A percentile compares a stretch with the other conserved stretches of the same genome.
Conservation (phyloP, 768 basidiomycete genomes). For the Boletus rufocinnamomeus region DNA sequence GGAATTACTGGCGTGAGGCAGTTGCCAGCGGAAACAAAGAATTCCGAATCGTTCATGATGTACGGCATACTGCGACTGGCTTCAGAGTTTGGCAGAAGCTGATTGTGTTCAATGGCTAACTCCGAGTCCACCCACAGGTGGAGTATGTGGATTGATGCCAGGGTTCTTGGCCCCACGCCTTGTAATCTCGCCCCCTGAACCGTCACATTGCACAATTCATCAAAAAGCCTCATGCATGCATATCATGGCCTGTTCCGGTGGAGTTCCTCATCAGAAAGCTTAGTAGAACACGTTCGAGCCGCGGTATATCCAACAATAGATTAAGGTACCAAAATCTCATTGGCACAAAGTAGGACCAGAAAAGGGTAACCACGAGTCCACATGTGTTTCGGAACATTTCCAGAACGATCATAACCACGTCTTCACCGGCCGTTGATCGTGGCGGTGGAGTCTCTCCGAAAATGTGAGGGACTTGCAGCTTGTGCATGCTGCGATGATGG, state of each 20-base stretch:
- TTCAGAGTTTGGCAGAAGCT: constrained; percentile 6
- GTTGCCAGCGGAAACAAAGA: background rate
- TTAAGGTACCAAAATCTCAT: constrained; percentile 18
- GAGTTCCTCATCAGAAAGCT: constrained; percentile 14
- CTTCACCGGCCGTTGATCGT: constrained; percentile 65
- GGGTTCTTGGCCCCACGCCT: constrained; percentile 3
- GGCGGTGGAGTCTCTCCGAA: constrained; percentile 66
- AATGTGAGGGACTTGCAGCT: constrained; percentile 39
- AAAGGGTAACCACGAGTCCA: constrained; percentile 14
- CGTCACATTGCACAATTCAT: background rate
- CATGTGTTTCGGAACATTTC: constrained; percentile 9
- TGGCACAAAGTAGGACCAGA: constrained; percentile 15
- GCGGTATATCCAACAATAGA: constrained; percentile 27
- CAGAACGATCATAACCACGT: constrained; percentile 13
- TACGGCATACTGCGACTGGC: constrained; percentile 1
- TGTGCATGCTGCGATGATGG: constrained; percentile 43
- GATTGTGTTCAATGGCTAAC: constrained; percentile 15
- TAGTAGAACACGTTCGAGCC: constrained; percentile 12
- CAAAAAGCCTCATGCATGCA: constrained; percentile 13
- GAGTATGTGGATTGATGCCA: constrained; percentile 5
- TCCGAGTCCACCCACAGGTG: constrained; percentile 1
- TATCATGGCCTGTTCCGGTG: constrained; percentile 1
- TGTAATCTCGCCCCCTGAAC: background rate
- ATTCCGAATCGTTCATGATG: background rate
- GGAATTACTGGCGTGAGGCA: background rate